Percentiles rank a stretch among this genome's conserved stretches.
Conservation (phyloP, 306 rosid species). For the Trifolium pratense region DNA sequence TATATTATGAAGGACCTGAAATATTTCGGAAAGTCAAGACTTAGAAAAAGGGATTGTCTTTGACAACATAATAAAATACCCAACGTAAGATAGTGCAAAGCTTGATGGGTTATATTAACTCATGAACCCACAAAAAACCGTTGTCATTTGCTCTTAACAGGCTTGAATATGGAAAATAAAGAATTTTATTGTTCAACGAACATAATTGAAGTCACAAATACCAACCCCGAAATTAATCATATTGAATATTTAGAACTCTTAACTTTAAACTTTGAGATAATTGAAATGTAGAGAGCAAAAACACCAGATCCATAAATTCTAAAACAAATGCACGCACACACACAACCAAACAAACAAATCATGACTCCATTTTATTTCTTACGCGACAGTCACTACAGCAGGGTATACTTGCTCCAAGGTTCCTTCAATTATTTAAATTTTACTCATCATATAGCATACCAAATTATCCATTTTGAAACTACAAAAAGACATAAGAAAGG, state of each 20-base stretch:
- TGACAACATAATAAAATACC: constrained; percentile 5
- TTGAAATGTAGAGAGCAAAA: constrained; percentile 17
- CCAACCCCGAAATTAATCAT: constrained; percentile 22
- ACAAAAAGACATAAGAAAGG: not conserved
- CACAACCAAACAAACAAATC: not conserved
- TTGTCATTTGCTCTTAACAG: constrained; percentile 16
- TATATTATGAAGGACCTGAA: constrained; percentile 87
- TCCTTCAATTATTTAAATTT: constrained; percentile 24
- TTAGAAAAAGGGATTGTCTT: constrained; percentile 5
- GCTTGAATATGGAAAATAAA: constrained; percentile 25
- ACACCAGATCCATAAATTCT: constrained; percentile 19
- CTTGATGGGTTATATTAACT: constrained; percentile 18
- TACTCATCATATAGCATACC: constrained; percentile 17
- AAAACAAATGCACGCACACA: not conserved
- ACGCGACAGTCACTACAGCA: constrained; percentile 12
- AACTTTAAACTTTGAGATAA: constrained; percentile 1
- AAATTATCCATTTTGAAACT: constrained; percentile 7
- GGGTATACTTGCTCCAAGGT: not conserved
- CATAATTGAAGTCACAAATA: constrained; percentile 20
- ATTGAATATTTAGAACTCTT: not conserved
- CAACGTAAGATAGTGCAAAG: constrained; percentile 8
- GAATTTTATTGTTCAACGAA: constrained; percentile 13
- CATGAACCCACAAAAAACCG: not conserved
- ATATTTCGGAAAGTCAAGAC: constrained; percentile 25
- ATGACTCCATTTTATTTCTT: constrained; percentile 12